phyloP scores from a whole-genome alignment of 164 flowering plant species.

The Berberis thunbergii region DNA sequence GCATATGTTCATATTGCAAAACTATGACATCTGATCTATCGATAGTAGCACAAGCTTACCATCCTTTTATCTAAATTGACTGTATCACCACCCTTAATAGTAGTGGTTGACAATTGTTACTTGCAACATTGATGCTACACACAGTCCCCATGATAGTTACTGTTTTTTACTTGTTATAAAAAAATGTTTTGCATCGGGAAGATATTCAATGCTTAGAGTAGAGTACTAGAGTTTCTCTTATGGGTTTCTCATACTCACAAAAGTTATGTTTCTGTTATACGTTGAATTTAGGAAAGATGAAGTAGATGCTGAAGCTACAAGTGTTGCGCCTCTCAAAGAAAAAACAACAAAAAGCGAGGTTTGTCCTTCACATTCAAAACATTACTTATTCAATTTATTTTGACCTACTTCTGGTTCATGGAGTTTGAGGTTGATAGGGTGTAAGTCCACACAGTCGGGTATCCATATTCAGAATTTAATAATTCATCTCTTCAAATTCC shows the following conservation, averaged over 20 bases:
- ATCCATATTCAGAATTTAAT: too few species aligned
- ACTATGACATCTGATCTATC: background rate
- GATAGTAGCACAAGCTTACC: too few species aligned
- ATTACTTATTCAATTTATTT: background rate
- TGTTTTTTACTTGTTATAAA: background rate
- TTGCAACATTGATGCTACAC: too few species aligned
- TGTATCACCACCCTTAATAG: background rate
- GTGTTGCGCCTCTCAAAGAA: conserved; percentile 19
- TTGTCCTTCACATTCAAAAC: background rate
- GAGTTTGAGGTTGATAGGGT: too few species aligned
- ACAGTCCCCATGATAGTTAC: background rate
- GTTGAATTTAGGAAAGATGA: conserved; percentile 34
- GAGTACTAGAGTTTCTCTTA: background rate
- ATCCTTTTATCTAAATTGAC: too few species aligned
- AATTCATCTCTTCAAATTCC: too few species aligned
- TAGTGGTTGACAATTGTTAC: too few species aligned
- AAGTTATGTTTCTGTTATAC: background rate
- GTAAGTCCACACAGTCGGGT: background rate
- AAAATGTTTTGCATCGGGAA: background rate
- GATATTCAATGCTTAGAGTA: background rate
- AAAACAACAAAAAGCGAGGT: conserved; percentile 35
- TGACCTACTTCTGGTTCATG: background rate
- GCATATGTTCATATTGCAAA: background rate
- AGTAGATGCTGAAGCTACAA: conserved; percentile 20
- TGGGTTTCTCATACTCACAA: background rate